These are phyloP conservation scores for Malus hybrid DNA, from an alignment of 331 rosid species.

Conservation along the genomic window DNA sequence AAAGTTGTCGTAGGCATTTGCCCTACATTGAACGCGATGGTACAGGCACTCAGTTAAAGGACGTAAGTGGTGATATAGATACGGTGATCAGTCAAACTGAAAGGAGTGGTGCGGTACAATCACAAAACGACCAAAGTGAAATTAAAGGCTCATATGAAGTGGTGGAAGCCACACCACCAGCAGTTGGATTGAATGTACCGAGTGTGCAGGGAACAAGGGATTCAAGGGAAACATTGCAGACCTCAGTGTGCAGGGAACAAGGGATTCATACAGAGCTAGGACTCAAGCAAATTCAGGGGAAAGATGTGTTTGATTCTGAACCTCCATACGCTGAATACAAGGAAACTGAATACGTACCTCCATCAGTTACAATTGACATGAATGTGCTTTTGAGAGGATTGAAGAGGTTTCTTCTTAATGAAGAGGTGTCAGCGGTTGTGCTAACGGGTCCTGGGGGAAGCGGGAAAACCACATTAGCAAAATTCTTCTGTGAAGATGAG, in stretches of 20 bases:
- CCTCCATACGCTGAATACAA: not conserved
- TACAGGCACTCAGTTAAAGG: too few relatives aligned
- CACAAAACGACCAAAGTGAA: not conserved
- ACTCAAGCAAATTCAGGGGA: too few relatives aligned
- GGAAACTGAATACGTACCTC: not conserved
- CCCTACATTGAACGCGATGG: too few relatives aligned
- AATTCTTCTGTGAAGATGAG: conserved; percentile 14
- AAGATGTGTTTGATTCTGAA: too few relatives aligned
- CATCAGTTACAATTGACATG: conserved; percentile 16
- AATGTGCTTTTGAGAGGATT: conserved; percentile 18
- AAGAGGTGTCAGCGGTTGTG: conserved; percentile 9
- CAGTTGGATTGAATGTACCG: not conserved
- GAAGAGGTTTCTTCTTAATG: conserved; percentile 25
- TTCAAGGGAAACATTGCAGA: too few relatives aligned
- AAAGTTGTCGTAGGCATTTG: too few relatives aligned
- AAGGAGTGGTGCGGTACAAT: not conserved
- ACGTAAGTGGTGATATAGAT: too few relatives aligned
- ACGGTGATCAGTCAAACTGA: not conserved
- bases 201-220: not conserved
- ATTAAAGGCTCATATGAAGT: not conserved
- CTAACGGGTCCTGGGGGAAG: conserved; percentile 60
- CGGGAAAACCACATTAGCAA: conserved; percentile 37
- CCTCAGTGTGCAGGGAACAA: too few relatives aligned
- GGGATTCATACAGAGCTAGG: too few relatives aligned
- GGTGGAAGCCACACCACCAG: not conserved